Percentiles rank a stretch among this genome's conserved stretches.
Evolutionary conservation across 140 eudicot species (phyloP).

Genomic region (Anethum foeniculum): DNA sequence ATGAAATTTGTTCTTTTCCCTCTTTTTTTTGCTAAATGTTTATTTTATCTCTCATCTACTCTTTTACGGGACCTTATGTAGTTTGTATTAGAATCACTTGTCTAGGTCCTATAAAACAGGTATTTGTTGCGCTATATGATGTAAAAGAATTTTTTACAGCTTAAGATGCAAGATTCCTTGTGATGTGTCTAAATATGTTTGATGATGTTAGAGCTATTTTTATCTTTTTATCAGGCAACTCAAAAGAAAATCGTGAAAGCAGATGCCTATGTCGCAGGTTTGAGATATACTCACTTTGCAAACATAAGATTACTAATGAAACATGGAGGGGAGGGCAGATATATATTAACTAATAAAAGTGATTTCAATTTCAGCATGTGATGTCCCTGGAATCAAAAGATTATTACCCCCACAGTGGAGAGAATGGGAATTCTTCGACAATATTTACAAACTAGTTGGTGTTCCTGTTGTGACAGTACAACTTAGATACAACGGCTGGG

Average conservation of each 20-base stretch:
- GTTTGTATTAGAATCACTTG: not conserved
- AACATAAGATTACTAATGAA: not conserved
- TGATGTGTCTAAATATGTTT: not conserved
- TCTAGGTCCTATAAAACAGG: not conserved
- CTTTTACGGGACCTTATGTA: not conserved
- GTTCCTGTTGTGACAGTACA: constrained; percentile 98
- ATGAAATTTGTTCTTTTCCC: not conserved
- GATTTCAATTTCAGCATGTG: constrained; percentile 58
- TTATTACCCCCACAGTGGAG: constrained; percentile 76
- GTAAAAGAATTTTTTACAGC: not conserved
- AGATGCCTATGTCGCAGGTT: constrained; percentile 97
- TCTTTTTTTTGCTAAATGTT: too few species aligned
- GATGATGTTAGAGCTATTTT: not conserved
- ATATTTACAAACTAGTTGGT: constrained; percentile 87
- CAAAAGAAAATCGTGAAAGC: constrained; percentile 86
- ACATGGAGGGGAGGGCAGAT: not conserved
- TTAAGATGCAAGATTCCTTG: not conserved
- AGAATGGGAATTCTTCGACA: constrained; percentile 75
- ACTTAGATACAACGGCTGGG: constrained; percentile 96
- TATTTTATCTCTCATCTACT: not conserved
- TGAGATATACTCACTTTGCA: constrained; percentile 9
- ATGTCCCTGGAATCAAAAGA: constrained; percentile 97
- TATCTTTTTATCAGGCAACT: constrained; percentile 55
- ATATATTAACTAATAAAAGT: not conserved
- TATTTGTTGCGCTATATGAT: not conserved